phyloP scores from a whole-genome alignment of 1,139 yeast species.

The Pichia sp. region DNA sequence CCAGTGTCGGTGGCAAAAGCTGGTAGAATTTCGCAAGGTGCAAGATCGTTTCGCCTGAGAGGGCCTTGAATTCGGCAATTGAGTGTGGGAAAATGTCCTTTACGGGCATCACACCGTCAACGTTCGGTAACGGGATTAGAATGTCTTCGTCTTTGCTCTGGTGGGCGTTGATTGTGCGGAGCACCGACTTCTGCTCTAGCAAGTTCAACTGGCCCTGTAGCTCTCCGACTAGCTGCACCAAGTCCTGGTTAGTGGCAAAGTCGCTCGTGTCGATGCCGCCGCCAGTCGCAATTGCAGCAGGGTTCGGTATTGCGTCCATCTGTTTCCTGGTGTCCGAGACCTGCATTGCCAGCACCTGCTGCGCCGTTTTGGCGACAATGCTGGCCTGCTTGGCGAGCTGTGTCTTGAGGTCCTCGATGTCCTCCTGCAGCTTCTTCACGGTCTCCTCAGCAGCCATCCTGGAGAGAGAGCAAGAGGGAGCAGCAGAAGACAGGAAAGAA shows the following conservation, averaged over 20 bases:
- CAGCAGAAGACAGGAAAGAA: background rate
- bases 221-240: conserved; percentile 80
- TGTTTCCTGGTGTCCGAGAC: conserved; percentile 40
- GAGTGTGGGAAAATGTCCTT: conserved; percentile 52
- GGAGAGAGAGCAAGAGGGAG: too few relatives aligned
- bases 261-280: conserved; percentile 44
- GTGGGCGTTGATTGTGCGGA: conserved; percentile 46
- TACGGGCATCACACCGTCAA: conserved; percentile 64
- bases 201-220: conserved; percentile 77
- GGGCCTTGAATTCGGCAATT: conserved; percentile 42
- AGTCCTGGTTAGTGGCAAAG: conserved; percentile 71
- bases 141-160: conserved; percentile 30
- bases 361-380: conserved; percentile 60
- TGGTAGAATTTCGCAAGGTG: conserved; percentile 66
- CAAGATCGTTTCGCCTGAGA: conserved; percentile 41
- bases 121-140: conserved; percentile 53
- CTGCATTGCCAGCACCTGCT: conserved; percentile 65
- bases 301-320: conserved; percentile 32
- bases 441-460: conserved; percentile 7
- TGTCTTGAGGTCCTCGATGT: conserved; percentile 41
- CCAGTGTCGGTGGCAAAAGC: conserved; percentile 44
- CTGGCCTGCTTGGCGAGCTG: conserved; percentile 43
- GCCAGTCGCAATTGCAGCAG: conserved; percentile 16
- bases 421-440: conserved; percentile 33
- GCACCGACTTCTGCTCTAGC: conserved; percentile 58